These are phyloP conservation scores for Scortechinia acanthostroma DNA, from an alignment of 2,329 filamentous ascomycete genomes.

Conservation along the genomic window DNA sequence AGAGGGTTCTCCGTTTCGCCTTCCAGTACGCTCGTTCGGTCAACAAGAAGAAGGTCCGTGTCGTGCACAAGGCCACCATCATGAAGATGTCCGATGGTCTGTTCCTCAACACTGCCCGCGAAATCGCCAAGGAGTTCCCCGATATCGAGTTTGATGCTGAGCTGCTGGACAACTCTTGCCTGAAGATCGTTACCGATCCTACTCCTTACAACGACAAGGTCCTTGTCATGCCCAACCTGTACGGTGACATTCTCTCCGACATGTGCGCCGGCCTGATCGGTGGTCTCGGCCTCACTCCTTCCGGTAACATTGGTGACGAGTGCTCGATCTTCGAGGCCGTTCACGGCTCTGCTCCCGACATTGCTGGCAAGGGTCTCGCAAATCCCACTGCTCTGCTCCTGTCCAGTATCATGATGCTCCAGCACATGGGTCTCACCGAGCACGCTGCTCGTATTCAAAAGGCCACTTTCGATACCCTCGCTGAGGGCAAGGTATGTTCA, in stretches of 20 bases:
- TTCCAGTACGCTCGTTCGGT: constrained; percentile 96
- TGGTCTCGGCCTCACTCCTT: constrained; percentile 91
- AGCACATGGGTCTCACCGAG: constrained; percentile 86
- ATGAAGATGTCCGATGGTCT: constrained; percentile 99
- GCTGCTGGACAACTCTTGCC: constrained; percentile 96
- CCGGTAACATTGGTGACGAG: constrained; percentile 96
- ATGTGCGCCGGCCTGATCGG: constrained; percentile 99
- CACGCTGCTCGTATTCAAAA: constrained; percentile 84
- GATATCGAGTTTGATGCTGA: constrained; percentile 94
- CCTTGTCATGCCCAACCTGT: constrained; percentile 94
- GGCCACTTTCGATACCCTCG: constrained; percentile 89
- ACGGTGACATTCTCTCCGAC: constrained; percentile 98
- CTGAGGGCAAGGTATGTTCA: constrained; percentile 73
- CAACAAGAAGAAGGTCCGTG: constrained; percentile 92
- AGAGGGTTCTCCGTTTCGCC: constrained; percentile 92
- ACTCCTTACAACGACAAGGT: constrained; percentile 98
- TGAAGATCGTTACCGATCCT: constrained; percentile 97
- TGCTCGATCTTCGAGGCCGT: constrained; percentile 99
- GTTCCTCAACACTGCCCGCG: constrained; percentile 79
- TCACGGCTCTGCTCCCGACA: constrained; percentile 93
- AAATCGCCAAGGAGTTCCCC: constrained; percentile 91
- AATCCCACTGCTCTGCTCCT: constrained; percentile 96
- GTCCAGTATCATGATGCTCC: constrained; percentile 98
- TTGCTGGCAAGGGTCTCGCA: constrained; percentile 88
- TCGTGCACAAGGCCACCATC: constrained; percentile 99